Conservation (phyloP, 257 asterid species). For the Nicotiana benthamiana region DNA sequence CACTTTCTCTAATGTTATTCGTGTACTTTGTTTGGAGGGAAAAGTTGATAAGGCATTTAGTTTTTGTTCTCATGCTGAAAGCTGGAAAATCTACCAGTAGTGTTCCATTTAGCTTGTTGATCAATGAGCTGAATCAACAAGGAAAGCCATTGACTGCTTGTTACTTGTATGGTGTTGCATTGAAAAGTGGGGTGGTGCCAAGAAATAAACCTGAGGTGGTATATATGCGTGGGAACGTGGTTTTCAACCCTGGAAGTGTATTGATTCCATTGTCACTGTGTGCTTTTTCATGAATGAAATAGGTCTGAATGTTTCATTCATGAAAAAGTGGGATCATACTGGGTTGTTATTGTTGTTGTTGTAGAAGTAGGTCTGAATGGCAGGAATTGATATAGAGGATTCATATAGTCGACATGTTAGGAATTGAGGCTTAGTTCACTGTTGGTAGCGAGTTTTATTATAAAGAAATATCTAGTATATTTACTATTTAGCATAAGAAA, state of each 20-base stretch:
- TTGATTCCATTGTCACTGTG: background rate
- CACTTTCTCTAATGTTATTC: constrained; percentile 38
- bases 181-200: constrained; percentile 19
- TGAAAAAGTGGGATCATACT: too few relatives aligned
- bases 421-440: background rate
- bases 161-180: constrained; percentile 41
- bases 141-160: constrained; percentile 33
- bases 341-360: too few relatives aligned
- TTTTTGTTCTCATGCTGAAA: constrained; percentile 29
- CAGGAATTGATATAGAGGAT: background rate
- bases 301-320: background rate
- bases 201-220: background rate
- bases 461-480: background rate
- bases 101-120: constrained; percentile 34
- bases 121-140: constrained; percentile 36
- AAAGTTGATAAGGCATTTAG: constrained; percentile 36
- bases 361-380: background rate
- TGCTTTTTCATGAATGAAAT: background rate
- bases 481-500: background rate
- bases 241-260: background rate
- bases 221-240: background rate
- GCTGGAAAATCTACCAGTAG: constrained; percentile 20
- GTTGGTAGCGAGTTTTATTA: background rate
- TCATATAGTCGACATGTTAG: background rate
- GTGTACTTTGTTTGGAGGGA: constrained; percentile 30